phyloP scores from a whole-genome alignment of 2,329 filamentous ascomycete genomes.

The Monosporascus sp. region DNA sequence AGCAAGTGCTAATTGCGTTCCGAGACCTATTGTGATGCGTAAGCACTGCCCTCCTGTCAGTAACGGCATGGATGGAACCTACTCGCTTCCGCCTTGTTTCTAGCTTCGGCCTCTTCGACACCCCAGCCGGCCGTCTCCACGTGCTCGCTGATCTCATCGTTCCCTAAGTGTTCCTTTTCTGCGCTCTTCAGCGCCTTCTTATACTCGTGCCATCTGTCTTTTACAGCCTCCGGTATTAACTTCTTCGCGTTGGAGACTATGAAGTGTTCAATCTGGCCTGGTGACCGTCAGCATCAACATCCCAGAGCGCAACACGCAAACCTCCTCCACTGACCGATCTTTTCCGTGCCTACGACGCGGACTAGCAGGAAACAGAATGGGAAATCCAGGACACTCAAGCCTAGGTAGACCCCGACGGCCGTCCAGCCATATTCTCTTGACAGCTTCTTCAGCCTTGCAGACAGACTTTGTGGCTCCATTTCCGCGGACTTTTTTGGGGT shows the following conservation, averaged over 20 bases:
- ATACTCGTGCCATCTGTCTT: slow-evolving; percentile 48
- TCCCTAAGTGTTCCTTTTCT: slow-evolving; percentile 38
- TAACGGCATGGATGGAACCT: slow-evolving; percentile 36
- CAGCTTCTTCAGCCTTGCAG: slow-evolving; percentile 72
- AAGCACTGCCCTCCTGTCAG: slow-evolving; percentile 5
- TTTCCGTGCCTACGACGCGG: slow-evolving; percentile 74
- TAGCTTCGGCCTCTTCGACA: slow-evolving; percentile 58
- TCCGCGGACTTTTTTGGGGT: slow-evolving; percentile 10
- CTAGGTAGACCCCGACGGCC: slow-evolving; percentile 85
- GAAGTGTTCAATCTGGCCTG: slow-evolving; percentile 61
- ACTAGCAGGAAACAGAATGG: slow-evolving; percentile 94
- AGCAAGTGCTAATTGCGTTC: slow-evolving; percentile 83
- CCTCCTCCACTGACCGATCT: slow-evolving; percentile 60
- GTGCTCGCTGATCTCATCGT: slow-evolving; percentile 39
- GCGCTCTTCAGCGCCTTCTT: slow-evolving; percentile 42
- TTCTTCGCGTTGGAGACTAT: slow-evolving; percentile 56
- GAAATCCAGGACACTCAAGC: slow-evolving; percentile 80
- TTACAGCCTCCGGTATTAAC: slow-evolving; percentile 55
- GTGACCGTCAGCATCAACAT: slow-evolving; percentile 6
- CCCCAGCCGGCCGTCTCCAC: slow-evolving; percentile 54
- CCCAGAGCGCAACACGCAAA: neutral
- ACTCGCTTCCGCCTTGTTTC: slow-evolving; percentile 67
- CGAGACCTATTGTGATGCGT: slow-evolving; percentile 43
- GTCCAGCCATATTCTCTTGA: slow-evolving; percentile 93
- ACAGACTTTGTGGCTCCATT: slow-evolving; percentile 43